Base-by-base conservation (phyloP, 305 asterid species). In the Fraxinus dipetala region DNA sequence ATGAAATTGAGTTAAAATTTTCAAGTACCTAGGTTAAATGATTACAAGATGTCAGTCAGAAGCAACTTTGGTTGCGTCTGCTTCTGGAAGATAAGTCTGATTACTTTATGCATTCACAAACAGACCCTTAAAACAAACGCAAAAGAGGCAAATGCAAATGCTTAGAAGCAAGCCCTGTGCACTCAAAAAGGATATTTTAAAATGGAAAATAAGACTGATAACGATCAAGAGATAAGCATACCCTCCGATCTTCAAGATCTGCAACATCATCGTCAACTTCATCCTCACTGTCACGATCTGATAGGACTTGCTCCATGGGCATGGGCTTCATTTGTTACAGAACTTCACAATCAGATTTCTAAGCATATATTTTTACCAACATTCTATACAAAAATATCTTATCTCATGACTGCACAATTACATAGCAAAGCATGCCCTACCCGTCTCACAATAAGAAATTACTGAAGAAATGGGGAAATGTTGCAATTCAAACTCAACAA, bases 241-340 rank as follows among this genome's bases (percentile, higher is more conserved):
- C 99, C 94, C 99, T 91, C 87, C 94, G 89, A 90, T 96, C 99
- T 91, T 96, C 99, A 79, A 96, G 92, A 87, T 96, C 99, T 24
- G 98, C 99, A 80, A 96, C 99, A 87, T 96, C 99, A 84, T 95
- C 99, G 83, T 96, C 99, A 28, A 96, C 98, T 90, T 96, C 99
- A 87, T 95, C 99, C 89, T 96, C 99, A 81, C 99, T 96, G 85
- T 95, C 99, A 18, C 91, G 92, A 80, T 95, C 99, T 26, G 98
- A 92, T 75, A 96, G 67, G 79, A 96, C 98, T 93, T 96, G 98
- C 87, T 96, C 98, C 90, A 87, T 76, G 80, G 97, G 93, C 99
- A 96, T 96, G 78, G 98, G 99, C 99, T 96, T 90, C 48, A 78
- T 72, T 76, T 76, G 70, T 61, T 61, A 61, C 30, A 79, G 59